These are phyloP conservation scores for Musa acuminata DNA, from an alignment of 176 grass and related monocot genomes.

Conservation along the genomic window DNA sequence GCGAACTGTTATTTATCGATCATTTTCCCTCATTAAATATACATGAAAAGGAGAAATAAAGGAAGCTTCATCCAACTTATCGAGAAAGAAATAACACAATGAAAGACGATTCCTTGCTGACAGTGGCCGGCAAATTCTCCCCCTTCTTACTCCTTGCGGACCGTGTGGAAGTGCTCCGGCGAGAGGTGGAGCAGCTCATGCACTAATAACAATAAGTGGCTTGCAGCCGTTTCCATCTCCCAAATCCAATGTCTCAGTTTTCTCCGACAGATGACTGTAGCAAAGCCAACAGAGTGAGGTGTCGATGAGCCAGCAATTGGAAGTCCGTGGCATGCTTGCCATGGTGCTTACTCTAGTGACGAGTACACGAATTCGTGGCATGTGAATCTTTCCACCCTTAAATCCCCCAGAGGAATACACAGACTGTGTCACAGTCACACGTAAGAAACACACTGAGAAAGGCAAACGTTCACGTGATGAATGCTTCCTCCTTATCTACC, in stretches of 20 bases:
- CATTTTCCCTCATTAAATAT: no score
- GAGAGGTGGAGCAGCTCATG: no score
- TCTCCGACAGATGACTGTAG: not conserved
- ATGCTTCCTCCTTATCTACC: not conserved
- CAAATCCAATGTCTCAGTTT: not conserved
- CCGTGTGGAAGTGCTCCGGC: no score
- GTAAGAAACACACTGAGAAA: not conserved
- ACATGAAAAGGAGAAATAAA: no score
- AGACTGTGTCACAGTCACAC: not conserved
- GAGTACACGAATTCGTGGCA: not conserved
- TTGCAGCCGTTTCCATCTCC: not conserved
- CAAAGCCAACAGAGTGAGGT: no score
- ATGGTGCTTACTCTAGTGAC: not conserved
- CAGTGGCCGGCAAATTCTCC: no score
- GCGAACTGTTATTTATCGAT: no score
- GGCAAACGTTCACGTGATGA: not conserved
- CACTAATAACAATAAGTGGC: no score
- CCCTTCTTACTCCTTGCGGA: no score
- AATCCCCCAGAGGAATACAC: not conserved
- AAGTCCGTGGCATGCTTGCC: not conserved
- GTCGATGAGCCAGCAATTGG: not conserved
- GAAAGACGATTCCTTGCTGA: no score
- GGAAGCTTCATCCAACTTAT: no score
- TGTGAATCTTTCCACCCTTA: not conserved
- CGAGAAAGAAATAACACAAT: no score